These are phyloP conservation scores for Thelonectria olida DNA, from an alignment of 2,329 filamentous ascomycete species.

Conservation along the genomic window DNA sequence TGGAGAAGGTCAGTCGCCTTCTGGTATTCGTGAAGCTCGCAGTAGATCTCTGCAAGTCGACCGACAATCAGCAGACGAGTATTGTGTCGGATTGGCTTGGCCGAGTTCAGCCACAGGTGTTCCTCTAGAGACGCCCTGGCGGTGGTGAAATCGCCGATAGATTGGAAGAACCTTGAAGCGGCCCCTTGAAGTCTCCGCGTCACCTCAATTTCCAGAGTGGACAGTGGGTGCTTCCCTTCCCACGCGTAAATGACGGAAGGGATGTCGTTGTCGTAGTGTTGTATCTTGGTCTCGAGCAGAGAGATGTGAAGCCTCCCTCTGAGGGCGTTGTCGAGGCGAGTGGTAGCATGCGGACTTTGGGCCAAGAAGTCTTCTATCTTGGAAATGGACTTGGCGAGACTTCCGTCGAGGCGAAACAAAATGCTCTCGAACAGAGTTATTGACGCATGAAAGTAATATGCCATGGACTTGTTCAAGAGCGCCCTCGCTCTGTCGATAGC, in stretches of 20 bases:
- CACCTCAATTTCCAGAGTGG: slow-evolving; percentile 45
- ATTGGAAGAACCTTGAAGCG: slow-evolving; percentile 45
- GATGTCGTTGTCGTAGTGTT: slow-evolving; percentile 43
- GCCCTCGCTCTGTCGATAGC: slow-evolving; percentile 39
- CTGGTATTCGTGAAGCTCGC: slow-evolving; percentile 38
- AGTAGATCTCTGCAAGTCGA: slow-evolving; percentile 42
- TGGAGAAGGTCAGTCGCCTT: slow-evolving; percentile 35
- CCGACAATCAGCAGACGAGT: slow-evolving; percentile 39
- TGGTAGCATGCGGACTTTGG: slow-evolving; percentile 21
- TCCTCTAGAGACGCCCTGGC: slow-evolving; percentile 44
- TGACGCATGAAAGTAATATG: slow-evolving; percentile 44
- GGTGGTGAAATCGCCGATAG: slow-evolving; percentile 43
- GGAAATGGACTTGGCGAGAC: slow-evolving; percentile 38
- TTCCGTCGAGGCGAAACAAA: slow-evolving; percentile 38
- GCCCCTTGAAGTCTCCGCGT: slow-evolving; percentile 45
- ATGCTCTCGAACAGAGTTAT: slow-evolving; percentile 45
- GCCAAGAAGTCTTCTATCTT: slow-evolving; percentile 38
- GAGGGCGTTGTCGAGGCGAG: slow-evolving; percentile 41
- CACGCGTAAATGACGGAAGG: slow-evolving; percentile 43
- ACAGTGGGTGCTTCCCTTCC: slow-evolving; percentile 41
- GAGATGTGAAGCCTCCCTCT: slow-evolving; percentile 46
- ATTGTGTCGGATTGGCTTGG: slow-evolving; percentile 39
- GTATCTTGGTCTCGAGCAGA: slow-evolving; percentile 47
- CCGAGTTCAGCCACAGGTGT: slow-evolving; percentile 36
- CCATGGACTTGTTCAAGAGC: slow-evolving; percentile 40